Evolutionary conservation across 2,329 filamentous ascomycete genomes (phyloP).

Genomic region (Fusarium vanettenii): DNA sequence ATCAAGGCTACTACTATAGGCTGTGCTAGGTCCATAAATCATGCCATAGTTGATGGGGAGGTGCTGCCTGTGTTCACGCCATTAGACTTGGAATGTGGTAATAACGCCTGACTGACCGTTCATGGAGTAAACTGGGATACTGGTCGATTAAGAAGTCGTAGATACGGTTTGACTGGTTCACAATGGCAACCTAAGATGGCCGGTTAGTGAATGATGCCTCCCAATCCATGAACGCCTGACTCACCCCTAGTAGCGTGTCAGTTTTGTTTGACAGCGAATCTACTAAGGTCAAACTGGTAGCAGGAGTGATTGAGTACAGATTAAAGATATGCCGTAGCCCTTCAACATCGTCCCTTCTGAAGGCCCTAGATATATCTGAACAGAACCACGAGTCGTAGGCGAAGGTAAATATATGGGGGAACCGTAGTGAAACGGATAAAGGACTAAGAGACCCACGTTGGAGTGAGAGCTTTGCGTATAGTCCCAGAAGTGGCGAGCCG

Average conservation of each 20-base stretch:
- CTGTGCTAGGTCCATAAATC: background rate
- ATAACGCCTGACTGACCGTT: background rate
- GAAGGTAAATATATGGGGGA: background rate
- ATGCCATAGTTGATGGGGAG: background rate
- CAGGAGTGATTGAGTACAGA: background rate
- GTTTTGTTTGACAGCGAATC: background rate
- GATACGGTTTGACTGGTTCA: background rate
- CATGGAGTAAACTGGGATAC: background rate
- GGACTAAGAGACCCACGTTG: background rate
- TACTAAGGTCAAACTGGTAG: background rate
- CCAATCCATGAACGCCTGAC: background rate
- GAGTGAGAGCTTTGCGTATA: conserved; percentile 3
- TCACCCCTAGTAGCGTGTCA: background rate
- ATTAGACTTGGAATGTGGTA: background rate
- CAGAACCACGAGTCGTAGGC: background rate
- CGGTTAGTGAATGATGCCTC: background rate
- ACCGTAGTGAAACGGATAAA: background rate
- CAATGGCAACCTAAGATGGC: background rate
- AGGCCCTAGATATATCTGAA: background rate
- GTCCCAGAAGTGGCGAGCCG: background rate
- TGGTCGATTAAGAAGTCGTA: background rate
- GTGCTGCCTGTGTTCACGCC: background rate
- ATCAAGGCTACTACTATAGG: too few relatives aligned
- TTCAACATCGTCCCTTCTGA: background rate
- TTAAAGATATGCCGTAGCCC: background rate